Evolutionary conservation across 164 flowering plant genomes (phyloP).

Genomic region (Magnolia changhungtana): DNA sequence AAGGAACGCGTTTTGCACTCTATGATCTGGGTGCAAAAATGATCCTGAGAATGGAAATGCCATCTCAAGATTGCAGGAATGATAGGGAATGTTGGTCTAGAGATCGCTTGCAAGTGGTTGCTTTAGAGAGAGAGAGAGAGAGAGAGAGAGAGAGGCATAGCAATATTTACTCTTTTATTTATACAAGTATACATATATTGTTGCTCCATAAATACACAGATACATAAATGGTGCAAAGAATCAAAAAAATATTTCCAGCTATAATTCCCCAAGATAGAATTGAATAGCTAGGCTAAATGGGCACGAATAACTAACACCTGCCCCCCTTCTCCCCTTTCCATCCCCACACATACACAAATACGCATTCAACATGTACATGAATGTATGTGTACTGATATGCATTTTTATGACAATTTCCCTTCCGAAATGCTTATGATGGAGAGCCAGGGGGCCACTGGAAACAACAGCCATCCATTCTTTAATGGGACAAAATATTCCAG

Average conservation of each 20-base stretch:
- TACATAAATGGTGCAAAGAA: background rate
- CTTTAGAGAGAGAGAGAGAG: too few relatives aligned
- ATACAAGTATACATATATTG: background rate
- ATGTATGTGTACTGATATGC: background rate
- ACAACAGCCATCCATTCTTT: background rate
- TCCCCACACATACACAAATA: background rate
- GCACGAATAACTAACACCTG: background rate
- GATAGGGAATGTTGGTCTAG: too few relatives aligned
- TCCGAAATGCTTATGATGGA: background rate
- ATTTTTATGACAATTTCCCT: background rate
- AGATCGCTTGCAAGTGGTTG: too few relatives aligned
- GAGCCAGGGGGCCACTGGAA: background rate
- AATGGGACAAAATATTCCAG: background rate
- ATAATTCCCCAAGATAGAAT: background rate
- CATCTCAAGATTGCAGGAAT: too few relatives aligned
- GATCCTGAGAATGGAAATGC: too few relatives aligned
- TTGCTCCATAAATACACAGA: background rate
- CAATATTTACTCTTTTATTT: too few relatives aligned
- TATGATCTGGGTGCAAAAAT: too few relatives aligned
- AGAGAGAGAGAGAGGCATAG: background rate
- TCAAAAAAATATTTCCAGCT: background rate
- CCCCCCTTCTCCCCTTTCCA: background rate
- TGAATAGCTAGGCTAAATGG: background rate
- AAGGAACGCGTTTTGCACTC: too few relatives aligned
- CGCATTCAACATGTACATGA: background rate